phyloP scores from a whole-genome alignment of 75 land plant genomes.

The Cupressus sempervirens region DNA sequence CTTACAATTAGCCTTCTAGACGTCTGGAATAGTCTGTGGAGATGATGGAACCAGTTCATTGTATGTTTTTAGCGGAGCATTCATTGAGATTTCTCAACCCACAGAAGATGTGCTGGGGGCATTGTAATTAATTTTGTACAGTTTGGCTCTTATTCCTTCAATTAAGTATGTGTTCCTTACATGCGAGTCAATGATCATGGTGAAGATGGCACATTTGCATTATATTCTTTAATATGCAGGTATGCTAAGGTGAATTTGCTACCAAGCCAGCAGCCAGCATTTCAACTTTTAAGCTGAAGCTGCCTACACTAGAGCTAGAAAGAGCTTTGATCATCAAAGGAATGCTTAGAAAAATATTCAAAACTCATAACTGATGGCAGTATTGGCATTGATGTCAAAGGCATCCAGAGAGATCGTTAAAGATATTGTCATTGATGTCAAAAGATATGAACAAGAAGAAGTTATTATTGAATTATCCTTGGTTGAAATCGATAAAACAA shows the following conservation, averaged over 20 bases:
- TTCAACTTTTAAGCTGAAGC: slow-evolving; percentile 81
- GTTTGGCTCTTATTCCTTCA: slow-evolving; percentile 80
- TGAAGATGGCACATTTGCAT: slow-evolving; percentile 98
- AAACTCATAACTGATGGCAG: no score
- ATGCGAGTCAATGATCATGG: slow-evolving; percentile 94
- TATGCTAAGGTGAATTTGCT: slow-evolving; percentile 90
- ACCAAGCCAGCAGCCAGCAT: slow-evolving; percentile 88
- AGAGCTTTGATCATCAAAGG: slow-evolving; percentile 67
- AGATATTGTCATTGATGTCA: no score
- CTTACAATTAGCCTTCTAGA: slow-evolving; percentile 70
- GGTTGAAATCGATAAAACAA: no score
- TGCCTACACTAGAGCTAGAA: slow-evolving; percentile 69
- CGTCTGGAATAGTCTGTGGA: slow-evolving; percentile 92
- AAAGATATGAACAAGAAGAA: no score
- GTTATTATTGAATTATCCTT: no score
- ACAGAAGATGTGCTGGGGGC: slow-evolving; percentile 83
- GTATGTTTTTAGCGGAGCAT: slow-evolving; percentile 83
- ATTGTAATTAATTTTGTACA: slow-evolving; percentile 83
- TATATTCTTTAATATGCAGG: slow-evolving; percentile 92
- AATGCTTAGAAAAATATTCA: slow-evolving; percentile 56
- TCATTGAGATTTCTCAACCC: slow-evolving; percentile 44
- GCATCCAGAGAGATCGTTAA: no score
- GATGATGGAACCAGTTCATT: slow-evolving; percentile 95
- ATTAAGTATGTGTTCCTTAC: slow-evolving; percentile 87
- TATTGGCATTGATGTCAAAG: no score